Evolutionary conservation across 1,139 yeast genomes (phyloP), one percentile per base, ranked within the genome.

Genomic region (Sugiyamaella sp.): DNA sequence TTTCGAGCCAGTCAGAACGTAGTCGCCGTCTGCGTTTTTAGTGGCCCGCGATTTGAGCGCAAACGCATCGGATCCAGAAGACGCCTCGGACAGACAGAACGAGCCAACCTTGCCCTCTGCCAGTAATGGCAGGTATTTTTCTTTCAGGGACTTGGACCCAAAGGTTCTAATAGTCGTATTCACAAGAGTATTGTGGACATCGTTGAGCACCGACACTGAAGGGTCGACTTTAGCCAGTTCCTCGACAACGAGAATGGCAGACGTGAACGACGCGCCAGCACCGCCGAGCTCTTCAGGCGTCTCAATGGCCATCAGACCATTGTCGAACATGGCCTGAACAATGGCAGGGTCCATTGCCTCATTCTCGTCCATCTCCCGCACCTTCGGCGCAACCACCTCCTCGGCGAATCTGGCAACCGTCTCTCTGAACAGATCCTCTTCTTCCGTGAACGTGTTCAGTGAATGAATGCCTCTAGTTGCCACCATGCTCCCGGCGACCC

Each of bases 51-150:
- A 62, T 62, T 71, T 71, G 56, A 74, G 60, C 22, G 78, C 78
- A 60, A 74, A 74, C n/a, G 78, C 78, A 57, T 74, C 78, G 4
- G 76, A 72, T 12, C 78, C 78, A 1, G 76, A 69, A n/a, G 71
- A 63, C 14, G 77, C 66, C 60, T 74, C 78, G 19, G 77, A 72
- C 17, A 74, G 66, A 33, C 72, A 72, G 60, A 74, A 74, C 4
- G 77, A 67, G 35, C 78, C 78, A 10, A 74, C 70, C 47, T 66
- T 66, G 32, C 60, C 64, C n/a, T 64, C 54, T 14, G 78, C 72
- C 25, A 74, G 66, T 44, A 63, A 67, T 10, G 78, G 78, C 33
- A 74, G 63, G 56, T 70, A 75, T 55, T 70, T 72, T 51, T 69
- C 70, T 61, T 72, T 66, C 53, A 75, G 58, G 24, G 61, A 65